A percentile compares a stretch with the other conserved stretches of the same genome.
Evolutionary conservation across 139 green algal species (phyloP).

Genomic region (Picochlorum sp.): DNA sequence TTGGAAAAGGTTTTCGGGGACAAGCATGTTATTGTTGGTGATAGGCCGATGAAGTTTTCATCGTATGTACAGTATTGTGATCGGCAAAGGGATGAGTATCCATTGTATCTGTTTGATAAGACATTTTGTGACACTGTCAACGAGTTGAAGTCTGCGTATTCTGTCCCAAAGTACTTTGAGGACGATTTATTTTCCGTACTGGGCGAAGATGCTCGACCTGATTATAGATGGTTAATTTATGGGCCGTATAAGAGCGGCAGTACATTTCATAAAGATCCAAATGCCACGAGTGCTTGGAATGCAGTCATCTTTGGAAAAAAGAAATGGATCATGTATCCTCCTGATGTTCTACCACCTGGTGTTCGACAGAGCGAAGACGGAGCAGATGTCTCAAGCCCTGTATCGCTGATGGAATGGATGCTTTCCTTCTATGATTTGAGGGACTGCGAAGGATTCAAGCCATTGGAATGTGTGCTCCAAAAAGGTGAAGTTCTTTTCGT

Average conservation of each 20-base stretch:
- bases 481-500: conserved; percentile 82
- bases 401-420: conserved; percentile 93
- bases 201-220: conserved; percentile 31
- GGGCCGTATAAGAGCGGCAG: conserved; percentile 61
- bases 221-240: conserved; percentile 86
- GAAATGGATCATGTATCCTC: conserved; percentile 92
- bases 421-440: conserved; percentile 65
- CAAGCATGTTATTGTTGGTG: conserved; percentile 32
- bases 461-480: conserved; percentile 38
- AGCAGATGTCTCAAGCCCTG: conserved; percentile 74
- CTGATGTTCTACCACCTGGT: conserved; percentile 57
- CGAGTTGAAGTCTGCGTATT: conserved; percentile 65
- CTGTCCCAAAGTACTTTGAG: conserved; percentile 52
- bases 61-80: conserved; percentile 67
- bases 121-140: conserved; percentile 48
- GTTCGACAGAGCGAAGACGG: conserved; percentile 62
- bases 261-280: conserved; percentile 66
- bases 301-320: conserved; percentile 77
- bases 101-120: conserved; percentile 57
- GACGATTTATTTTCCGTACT: conserved; percentile 89
- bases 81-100: conserved; percentile 57
- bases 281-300: conserved; percentile 92
- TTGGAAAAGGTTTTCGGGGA: conserved; percentile 45
- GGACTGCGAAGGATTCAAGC: conserved; percentile 19
- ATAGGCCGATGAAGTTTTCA: conserved; percentile 52